Conservation (phyloP, 805 yeast genomes). For the Candida verbasci region DNA sequence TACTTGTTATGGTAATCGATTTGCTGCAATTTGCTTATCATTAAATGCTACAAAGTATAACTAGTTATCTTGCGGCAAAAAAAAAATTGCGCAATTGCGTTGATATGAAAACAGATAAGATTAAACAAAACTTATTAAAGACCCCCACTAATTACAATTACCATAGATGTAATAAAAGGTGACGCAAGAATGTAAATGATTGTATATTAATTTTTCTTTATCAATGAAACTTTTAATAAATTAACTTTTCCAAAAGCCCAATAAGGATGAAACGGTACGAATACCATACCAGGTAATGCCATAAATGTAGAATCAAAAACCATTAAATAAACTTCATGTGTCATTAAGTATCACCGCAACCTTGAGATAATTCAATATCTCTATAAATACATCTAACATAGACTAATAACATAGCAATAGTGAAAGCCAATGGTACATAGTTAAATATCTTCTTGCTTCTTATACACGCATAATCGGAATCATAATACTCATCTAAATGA, state of each 20-base stretch:
- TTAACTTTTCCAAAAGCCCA: slow-evolving; percentile 29
- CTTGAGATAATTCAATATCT: slow-evolving; percentile 37
- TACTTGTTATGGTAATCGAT: slow-evolving; percentile 1
- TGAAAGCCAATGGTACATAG: slow-evolving; percentile 32
- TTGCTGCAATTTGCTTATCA: slow-evolving; percentile 2
- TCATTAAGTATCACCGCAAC: slow-evolving; percentile 34
- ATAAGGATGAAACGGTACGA: slow-evolving; percentile 37
- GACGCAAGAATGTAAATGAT: too few relatives aligned
- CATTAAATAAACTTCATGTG: slow-evolving; percentile 34
- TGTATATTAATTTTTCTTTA: too few relatives aligned
- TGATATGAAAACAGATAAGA: not conserved
- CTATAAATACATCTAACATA: slow-evolving; percentile 36
- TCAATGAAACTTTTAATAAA: slow-evolving; percentile 17
- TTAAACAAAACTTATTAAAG: too few relatives aligned
- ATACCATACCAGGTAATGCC: slow-evolving; percentile 30
- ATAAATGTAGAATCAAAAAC: slow-evolving; percentile 37
- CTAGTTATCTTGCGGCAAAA: too few relatives aligned
- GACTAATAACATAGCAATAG: slow-evolving; percentile 26
- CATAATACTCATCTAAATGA: slow-evolving; percentile 27
- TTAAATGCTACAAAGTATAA: too few relatives aligned
- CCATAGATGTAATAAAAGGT: too few relatives aligned
- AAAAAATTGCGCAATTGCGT: slow-evolving; percentile 7
- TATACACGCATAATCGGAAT: slow-evolving; percentile 19
- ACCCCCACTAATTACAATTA: too few relatives aligned
- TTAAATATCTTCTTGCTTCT: slow-evolving; percentile 23